Percentiles rank a stretch among this genome's conserved stretches.
Evolutionary conservation across 1,284 basidiomycete species (phyloP).

Genomic region (Irpex lacteus): DNA sequence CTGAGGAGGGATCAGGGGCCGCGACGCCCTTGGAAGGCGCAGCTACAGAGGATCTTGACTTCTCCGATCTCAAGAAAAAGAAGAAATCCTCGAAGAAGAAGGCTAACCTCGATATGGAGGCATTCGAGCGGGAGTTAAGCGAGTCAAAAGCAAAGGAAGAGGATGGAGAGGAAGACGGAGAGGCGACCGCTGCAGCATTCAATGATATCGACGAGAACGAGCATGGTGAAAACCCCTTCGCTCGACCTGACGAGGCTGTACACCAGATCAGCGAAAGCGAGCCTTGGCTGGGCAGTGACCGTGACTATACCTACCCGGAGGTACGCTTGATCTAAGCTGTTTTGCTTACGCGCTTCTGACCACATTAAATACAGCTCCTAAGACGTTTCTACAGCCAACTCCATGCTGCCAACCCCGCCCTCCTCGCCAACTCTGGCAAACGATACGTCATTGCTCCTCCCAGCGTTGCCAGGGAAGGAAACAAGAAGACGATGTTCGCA

Average conservation of each 20-base stretch:
- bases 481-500: slow-evolving; percentile 96
- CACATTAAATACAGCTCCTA: slow-evolving; percentile 62
- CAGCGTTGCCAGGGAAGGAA: slow-evolving; percentile 89
- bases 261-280: slow-evolving; percentile 69
- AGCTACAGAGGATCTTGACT: slow-evolving; percentile 69
- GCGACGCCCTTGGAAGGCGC: slow-evolving; percentile 51
- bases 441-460: slow-evolving; percentile 98
- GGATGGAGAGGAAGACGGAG: slow-evolving; percentile 52
- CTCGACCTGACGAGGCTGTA: slow-evolving; percentile 52
- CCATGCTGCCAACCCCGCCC: slow-evolving; percentile 92
- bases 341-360: not conserved
- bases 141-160: slow-evolving; percentile 62
- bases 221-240: slow-evolving; percentile 84
- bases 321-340: slow-evolving; percentile 36
- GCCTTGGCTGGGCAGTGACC: slow-evolving; percentile 88
- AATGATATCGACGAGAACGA: slow-evolving; percentile 75
- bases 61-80: slow-evolving; percentile 84
- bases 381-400: slow-evolving; percentile 90
- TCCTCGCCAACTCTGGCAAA: slow-evolving; percentile 84
- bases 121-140: slow-evolving; percentile 87
- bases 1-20: slow-evolving; percentile 58
- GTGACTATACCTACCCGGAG: slow-evolving; percentile 95
- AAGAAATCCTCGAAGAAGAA: slow-evolving; percentile 82
- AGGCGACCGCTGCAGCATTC: slow-evolving; percentile 57
- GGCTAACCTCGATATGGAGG: slow-evolving; percentile 71